Evolutionary conservation across 106 monocot genomes (phyloP).

Genomic region (Amphibolis antarctica): DNA sequence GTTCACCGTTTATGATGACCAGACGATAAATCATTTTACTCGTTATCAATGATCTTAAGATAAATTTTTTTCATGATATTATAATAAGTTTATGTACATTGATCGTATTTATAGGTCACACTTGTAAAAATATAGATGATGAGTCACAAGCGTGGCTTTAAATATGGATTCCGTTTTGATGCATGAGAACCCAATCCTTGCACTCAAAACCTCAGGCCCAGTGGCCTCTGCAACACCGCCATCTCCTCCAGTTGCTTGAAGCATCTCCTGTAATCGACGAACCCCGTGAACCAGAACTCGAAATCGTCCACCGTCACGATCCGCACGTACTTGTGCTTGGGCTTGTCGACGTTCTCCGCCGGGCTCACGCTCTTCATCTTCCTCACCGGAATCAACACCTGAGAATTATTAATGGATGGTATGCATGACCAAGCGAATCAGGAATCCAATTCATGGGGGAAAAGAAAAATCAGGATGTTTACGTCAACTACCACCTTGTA

Average conservation of each 20-base stretch:
- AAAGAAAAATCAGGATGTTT: too few relatives aligned
- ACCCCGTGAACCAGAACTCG: conserved; percentile 68
- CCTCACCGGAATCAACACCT: conserved; percentile 38
- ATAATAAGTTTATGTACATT: too few relatives aligned
- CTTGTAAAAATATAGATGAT: too few relatives aligned
- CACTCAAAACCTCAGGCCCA: not conserved
- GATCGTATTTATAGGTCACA: too few relatives aligned
- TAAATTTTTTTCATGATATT: too few relatives aligned
- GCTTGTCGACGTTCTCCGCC: conserved; percentile 37
- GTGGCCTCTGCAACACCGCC: not conserved
- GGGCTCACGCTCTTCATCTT: conserved; percentile 34
- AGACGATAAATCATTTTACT: too few relatives aligned
- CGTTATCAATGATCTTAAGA: too few relatives aligned
- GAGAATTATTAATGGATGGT: not conserved
- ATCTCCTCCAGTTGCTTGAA: conserved; percentile 30
- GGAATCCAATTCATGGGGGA: too few relatives aligned
- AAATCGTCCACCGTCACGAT: conserved; percentile 41
- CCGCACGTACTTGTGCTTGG: conserved; percentile 42
- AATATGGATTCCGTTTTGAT: not conserved
- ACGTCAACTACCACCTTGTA: too few relatives aligned
- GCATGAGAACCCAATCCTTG: not conserved
- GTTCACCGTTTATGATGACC: too few relatives aligned
- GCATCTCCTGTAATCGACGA: conserved; percentile 37
- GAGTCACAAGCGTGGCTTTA: too few relatives aligned
- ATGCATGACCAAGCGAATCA: too few relatives aligned